Evolutionary conservation across 345 rosid genomes (phyloP).

Genomic region (Xanthoceras sorbifolium): DNA sequence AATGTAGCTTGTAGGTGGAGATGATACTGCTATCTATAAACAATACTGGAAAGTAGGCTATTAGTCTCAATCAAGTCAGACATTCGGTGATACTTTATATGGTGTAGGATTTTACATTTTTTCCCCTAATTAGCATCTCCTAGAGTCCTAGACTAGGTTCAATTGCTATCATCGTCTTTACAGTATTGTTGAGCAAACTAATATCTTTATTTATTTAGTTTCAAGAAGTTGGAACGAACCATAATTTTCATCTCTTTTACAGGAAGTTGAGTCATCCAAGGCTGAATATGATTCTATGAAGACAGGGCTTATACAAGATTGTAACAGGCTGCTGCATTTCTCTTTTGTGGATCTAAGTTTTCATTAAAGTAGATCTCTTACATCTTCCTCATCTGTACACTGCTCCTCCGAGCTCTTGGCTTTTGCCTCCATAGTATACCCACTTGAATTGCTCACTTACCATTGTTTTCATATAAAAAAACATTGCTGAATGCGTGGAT

Average conservation of each 20-base stretch:
- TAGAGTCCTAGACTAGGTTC: not conserved
- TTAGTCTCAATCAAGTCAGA: not conserved
- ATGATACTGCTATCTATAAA: not conserved
- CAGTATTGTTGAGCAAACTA: not conserved
- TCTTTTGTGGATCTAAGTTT: not conserved
- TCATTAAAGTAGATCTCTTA: not conserved
- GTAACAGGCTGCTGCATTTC: slow-evolving; percentile 12
- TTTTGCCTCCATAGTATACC: slow-evolving; percentile 7
- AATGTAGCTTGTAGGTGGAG: not conserved
- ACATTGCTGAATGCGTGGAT: not conserved
- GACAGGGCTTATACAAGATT: not conserved
- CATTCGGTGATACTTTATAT: not conserved
- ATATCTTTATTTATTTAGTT: not conserved
- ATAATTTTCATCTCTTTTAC: slow-evolving; percentile 16
- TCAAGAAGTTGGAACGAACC: not conserved
- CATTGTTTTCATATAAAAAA: not conserved
- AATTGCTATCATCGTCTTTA: not conserved
- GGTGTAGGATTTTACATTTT: not conserved
- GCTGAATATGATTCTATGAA: not conserved
- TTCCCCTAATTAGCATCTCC: not conserved
- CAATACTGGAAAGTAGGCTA: not conserved
- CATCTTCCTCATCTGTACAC: not conserved
- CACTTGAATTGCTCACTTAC: not conserved
- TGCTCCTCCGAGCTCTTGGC: slow-evolving; percentile 4
- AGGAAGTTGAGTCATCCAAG: slow-evolving; percentile 12